Base-by-base conservation (phyloP, 2,329 filamentous ascomycete species). In the Cryphonectria japonica region DNA sequence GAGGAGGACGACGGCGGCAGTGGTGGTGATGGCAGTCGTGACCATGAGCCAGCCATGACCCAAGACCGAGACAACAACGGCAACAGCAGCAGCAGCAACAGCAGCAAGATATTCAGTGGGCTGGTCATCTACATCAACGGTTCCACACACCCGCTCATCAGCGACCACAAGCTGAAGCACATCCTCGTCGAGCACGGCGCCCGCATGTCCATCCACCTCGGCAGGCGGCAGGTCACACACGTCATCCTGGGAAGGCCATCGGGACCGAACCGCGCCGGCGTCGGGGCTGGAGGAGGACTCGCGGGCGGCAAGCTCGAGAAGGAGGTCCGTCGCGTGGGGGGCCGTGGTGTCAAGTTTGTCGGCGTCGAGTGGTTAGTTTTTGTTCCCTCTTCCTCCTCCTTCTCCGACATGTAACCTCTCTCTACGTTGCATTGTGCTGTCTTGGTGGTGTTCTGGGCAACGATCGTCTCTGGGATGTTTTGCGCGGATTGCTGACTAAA, bases 51-150 rank as follows among this genome's bases (percentile, higher is more conserved):
- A 75, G 22, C 69, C 7, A 50, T 43, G 29, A 19, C 46, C 41
- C 62, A 46, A 43, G 32, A 19, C 6, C 85, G 83, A 75, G 87
- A 87, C 41, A 82, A 82, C 69, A 69, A 71, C 73, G 78, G 76
- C 74, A 77, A 86, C 41, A 82, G 82, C 70, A 69, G 71, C 73
- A 78, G 76, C 74, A 77, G 87, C 41, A 82, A 82, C 70, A 69
- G 71, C 73, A 78, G 76, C 74, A 77, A 83, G 63, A 87, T 97
- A 68, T 95, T 98, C 78, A 82, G 87, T 61, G 88, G 90, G 22
- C 85, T 94, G 32, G 90, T 88, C 67, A 87, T 97, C 76, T 96
- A 95, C 82, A 87, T 98, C 80, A 97, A 97, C 80, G 94, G 94
- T 72, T 95, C 92, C 75, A 97, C 94, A 2, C 87, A 90, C 72